Evolutionary conservation across 805 yeast genomes (phyloP).

Genomic region (Starmerella ratchasimensis): DNA sequence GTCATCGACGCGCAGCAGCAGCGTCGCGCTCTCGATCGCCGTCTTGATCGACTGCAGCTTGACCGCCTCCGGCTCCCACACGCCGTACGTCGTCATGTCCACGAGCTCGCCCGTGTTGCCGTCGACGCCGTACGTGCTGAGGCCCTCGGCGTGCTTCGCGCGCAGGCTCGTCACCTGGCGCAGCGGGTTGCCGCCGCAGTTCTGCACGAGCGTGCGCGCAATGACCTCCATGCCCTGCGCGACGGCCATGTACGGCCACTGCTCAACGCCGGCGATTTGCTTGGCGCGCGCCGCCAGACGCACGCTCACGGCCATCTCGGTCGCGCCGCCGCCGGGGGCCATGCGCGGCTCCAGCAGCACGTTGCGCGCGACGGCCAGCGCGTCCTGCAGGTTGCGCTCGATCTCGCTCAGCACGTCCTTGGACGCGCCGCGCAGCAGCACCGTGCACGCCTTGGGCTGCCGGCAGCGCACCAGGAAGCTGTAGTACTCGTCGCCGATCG

Average conservation of each 20-base stretch:
- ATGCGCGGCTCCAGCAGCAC: conserved; percentile 88
- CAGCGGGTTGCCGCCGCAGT: conserved; percentile 95
- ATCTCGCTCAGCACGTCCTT: conserved; percentile 93
- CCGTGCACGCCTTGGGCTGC: conserved; percentile 86
- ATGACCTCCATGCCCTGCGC: conserved; percentile 98
- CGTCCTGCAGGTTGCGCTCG: conserved; percentile 94
- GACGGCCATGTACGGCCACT: conserved; percentile 98
- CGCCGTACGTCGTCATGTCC: conserved; percentile 90
- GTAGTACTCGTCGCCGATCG: conserved; percentile 95
- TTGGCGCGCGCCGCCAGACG: conserved; percentile 80
- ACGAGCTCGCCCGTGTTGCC: conserved; percentile 91
- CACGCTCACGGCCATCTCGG: conserved; percentile 96
- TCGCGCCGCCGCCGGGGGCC: conserved; percentile 99
- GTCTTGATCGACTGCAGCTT: conserved; percentile 95
- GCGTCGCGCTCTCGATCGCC: conserved; percentile 93
- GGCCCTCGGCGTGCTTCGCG: conserved; percentile 91
- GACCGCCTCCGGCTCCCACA: conserved; percentile 98
- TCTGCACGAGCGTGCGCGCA: conserved; percentile 93
- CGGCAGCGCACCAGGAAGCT: conserved; percentile 68
- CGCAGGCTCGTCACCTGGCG: conserved; percentile 78
- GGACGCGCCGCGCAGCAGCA: conserved; percentile 87
- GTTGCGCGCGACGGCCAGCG: conserved; percentile 94
- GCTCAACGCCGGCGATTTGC: conserved; percentile 83
- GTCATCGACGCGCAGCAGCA: conserved; percentile 90
- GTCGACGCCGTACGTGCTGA: conserved; percentile 75